Conservation (phyloP, 2,329 filamentous ascomycete genomes). For the Botrytis aclada region DNA sequence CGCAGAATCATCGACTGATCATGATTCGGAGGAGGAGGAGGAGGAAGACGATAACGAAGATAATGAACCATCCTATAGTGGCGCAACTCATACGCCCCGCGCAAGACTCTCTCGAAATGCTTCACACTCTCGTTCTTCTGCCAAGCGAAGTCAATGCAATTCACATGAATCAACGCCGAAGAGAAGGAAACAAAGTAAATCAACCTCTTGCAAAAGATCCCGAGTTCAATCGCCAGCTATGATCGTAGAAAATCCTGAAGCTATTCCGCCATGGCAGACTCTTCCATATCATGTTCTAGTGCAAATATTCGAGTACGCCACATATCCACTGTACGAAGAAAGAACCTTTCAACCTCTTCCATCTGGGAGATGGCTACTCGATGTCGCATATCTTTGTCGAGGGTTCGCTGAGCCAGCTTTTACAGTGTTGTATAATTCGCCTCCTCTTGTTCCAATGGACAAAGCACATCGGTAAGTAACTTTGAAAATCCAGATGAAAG, state of each 20-base stretch:
- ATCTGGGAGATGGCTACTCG: constrained; percentile 60
- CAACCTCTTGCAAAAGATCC: constrained; percentile 16
- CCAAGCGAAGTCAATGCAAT: constrained; percentile 15
- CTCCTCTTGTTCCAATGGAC: constrained; percentile 56
- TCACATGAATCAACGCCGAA: constrained; percentile 24
- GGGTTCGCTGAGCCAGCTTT: constrained; percentile 70
- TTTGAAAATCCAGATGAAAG: no score
- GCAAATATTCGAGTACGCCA: constrained; percentile 67
- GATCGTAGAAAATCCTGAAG: constrained; percentile 28
- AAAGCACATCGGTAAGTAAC: constrained; percentile 42
- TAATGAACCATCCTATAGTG: not conserved
- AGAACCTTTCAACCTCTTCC: constrained; percentile 43
- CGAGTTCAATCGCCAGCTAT: not conserved
- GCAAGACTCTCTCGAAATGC: not conserved
- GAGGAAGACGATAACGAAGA: constrained; percentile 16
- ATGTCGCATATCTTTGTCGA: constrained; percentile 59
- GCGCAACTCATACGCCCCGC: not conserved
- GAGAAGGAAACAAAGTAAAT: constrained; percentile 24
- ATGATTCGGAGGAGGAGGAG: constrained; percentile 11
- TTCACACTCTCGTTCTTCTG: constrained; percentile 7
- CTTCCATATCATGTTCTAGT: constrained; percentile 68
- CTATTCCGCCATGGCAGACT: constrained; percentile 55
- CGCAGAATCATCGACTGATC: constrained; percentile 28
- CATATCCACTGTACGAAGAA: constrained; percentile 49
- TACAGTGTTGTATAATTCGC: constrained; percentile 67